Evolutionary conservation across 768 basidiomycete genomes (phyloP).

Genomic region (Amanita inopinata): DNA sequence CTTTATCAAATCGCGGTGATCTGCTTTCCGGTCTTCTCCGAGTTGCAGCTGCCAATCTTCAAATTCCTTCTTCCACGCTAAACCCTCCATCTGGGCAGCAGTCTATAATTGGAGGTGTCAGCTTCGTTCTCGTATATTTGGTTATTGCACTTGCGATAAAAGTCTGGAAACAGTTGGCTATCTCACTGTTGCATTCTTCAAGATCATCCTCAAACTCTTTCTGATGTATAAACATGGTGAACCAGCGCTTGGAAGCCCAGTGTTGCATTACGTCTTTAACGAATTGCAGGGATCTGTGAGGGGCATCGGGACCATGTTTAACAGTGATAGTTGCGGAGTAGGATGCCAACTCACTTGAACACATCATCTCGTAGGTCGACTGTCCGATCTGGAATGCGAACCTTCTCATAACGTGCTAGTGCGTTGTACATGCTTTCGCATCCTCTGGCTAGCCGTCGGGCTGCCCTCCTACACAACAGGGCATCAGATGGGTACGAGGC

Average conservation of each 20-base stretch:
- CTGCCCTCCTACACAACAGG: conserved; percentile 25
- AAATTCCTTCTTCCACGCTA: conserved; percentile 2
- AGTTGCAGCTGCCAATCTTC: conserved; percentile 4
- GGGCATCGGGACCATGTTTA: neutral
- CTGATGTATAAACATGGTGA: conserved; percentile 38
- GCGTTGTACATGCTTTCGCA: conserved; percentile 33
- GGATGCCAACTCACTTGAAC: conserved; percentile 12
- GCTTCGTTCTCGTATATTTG: conserved; percentile 18
- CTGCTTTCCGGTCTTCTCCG: neutral
- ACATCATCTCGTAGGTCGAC: conserved; percentile 24
- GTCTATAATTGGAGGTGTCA: conserved; percentile 36
- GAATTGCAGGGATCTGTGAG: conserved; percentile 14
- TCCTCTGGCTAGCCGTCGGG: conserved; percentile 35
- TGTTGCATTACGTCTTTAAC: conserved; percentile 32
- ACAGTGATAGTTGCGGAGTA: conserved; percentile 1
- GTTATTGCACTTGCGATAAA: conserved; percentile 30
- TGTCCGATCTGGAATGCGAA: conserved; percentile 24
- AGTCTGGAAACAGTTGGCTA: conserved; percentile 35
- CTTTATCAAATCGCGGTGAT: conserved; percentile 16
- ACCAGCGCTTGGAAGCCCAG: conserved; percentile 30
- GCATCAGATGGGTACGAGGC: conserved; percentile 3
- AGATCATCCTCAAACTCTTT: conserved; percentile 34
- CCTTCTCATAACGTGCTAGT: conserved; percentile 23
- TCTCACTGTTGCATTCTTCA: conserved; percentile 30
- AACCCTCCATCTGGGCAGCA: neutral